Base-by-base conservation (phyloP, 176 grass and related monocot species). In the Oryza glumipatula region DNA sequence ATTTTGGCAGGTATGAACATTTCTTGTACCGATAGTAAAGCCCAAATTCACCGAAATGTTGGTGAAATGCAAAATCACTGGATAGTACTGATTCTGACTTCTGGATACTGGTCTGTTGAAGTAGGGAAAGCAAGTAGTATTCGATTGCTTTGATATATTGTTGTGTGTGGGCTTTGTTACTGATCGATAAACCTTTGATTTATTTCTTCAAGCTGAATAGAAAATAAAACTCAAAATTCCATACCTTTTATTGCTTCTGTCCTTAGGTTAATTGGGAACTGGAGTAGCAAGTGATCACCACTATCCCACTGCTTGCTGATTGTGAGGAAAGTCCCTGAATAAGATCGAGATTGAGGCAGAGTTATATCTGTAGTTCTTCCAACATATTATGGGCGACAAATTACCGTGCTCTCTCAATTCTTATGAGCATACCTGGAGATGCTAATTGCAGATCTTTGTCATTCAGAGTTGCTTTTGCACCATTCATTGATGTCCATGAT, bases 161-260 rank as follows among this genome's bases (percentile, higher is more conserved):
- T 75, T 33, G 13, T 49, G 33, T 41, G 36, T 6, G 36, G 69
- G 3, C 12, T 45, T 45, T 6, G 16, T 33, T 60, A 76, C 74
- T 60, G 49, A 36, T 54, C 23, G 10, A 68, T 68, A 35, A 80
- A 13, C 26, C 10, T 6, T 4, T 7, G 24, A 24, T 63, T 21
- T 22, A 32, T 14, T 19, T 32, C 23, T 72, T 35, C 13, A 73
- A 5, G 61, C 67, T 70, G 21, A 72, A 32, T 3, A 47, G 19
- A 28, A 35, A 36, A 61, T 33, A 46, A n/a, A 12, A 19, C 1
- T 44, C 36, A 11, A 88, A 54, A 32, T 43, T 45, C 16, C 69
- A 52, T 81, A 94, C 96, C 96, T 92, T 98, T 94, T 67, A 99
- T 87, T 70, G 86, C 76, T 69, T 99, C 96, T 48, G 89, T 94